Conservation (phyloP, 768 basidiomycete genomes). For the Hericium erinaceus region DNA sequence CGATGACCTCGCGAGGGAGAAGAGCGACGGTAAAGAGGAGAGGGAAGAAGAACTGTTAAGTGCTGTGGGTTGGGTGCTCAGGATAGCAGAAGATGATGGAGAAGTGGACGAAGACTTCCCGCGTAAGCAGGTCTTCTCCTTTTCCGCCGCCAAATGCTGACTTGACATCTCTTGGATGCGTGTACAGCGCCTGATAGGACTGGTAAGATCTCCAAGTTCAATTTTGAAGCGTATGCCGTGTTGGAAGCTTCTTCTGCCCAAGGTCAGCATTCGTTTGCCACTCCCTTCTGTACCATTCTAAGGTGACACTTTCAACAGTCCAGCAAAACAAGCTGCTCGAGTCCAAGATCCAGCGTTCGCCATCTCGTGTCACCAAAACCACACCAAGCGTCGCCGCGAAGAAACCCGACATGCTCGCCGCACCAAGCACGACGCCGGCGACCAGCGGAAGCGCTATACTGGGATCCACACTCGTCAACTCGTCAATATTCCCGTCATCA, state of each 20-base stretch:
- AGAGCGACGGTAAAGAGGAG: conserved; percentile 36
- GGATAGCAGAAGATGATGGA: conserved; percentile 94
- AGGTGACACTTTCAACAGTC: conserved; percentile 26
- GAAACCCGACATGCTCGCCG: conserved; percentile 35
- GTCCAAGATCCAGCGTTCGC: conserved; percentile 71
- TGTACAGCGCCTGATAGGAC: conserved; percentile 81
- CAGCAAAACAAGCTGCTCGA: conserved; percentile 77
- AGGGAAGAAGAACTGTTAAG: conserved; percentile 54
- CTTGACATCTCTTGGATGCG: background rate
- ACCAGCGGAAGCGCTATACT: conserved; percentile 15
- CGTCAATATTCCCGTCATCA: conserved; percentile 42
- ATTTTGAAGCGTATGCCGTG: conserved; percentile 83
- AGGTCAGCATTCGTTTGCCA: conserved; percentile 28
- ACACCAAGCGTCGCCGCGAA: conserved; percentile 37
- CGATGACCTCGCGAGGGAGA: conserved; percentile 34
- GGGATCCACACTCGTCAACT: conserved; percentile 23
- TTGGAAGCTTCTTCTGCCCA: conserved; percentile 66
- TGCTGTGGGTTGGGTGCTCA: conserved; percentile 84
- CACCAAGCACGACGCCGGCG: conserved; percentile 14
- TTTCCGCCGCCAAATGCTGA: too few relatives aligned
- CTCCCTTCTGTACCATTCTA: background rate
- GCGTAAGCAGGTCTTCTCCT: conserved; percentile 41
- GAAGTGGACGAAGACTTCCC: conserved; percentile 99
- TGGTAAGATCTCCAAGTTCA: conserved; percentile 80
- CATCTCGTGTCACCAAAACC: conserved; percentile 42